A percentile compares a stretch with the other conserved stretches of the same genome.
phyloP scores from a whole-genome alignment of 1,139 yeast species.

The Blastobotrys apis region DNA sequence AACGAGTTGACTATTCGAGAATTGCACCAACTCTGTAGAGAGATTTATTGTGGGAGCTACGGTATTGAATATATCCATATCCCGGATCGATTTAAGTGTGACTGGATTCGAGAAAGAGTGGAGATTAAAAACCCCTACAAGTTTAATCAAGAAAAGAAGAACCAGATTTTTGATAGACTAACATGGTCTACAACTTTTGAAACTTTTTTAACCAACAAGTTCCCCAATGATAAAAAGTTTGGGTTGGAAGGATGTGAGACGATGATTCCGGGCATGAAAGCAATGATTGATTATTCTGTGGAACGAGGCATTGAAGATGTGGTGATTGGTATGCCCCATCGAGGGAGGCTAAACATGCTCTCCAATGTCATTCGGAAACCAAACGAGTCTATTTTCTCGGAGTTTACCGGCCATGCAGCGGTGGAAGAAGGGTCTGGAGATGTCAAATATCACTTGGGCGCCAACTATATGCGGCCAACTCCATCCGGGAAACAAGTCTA shows the following conservation, averaged over 20 bases:
- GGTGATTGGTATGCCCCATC: constrained; percentile 97
- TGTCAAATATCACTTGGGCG: constrained; percentile 96
- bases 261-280: constrained; percentile 91
- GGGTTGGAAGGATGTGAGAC: constrained; percentile 97
- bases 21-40: constrained; percentile 69
- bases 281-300: constrained; percentile 86
- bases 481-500: constrained; percentile 93
- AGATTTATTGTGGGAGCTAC: constrained; percentile 75
- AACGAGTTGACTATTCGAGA: constrained; percentile 58
- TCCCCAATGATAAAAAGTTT: constrained; percentile 95
- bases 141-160: constrained; percentile 78
- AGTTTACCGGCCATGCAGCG: constrained; percentile 81
- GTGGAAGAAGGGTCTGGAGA: constrained; percentile 88
- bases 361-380: constrained; percentile 97
- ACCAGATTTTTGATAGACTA: constrained; percentile 89
- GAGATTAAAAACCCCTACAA: constrained; percentile 84
- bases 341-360: constrained; percentile 95
- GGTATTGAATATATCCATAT: constrained; percentile 94
- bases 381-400: constrained; percentile 91
- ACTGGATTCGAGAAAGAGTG: constrained; percentile 93
- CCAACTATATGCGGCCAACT: constrained; percentile 97
- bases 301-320: constrained; percentile 89
- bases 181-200: constrained; percentile 95
- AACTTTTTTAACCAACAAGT: constrained; percentile 81
- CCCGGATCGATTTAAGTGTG: constrained; percentile 90